Percentiles rank a stretch among this genome's conserved stretches.
phyloP scores from a whole-genome alignment of 2,329 filamentous ascomycete species.

The Ceratocystis cubensis region DNA sequence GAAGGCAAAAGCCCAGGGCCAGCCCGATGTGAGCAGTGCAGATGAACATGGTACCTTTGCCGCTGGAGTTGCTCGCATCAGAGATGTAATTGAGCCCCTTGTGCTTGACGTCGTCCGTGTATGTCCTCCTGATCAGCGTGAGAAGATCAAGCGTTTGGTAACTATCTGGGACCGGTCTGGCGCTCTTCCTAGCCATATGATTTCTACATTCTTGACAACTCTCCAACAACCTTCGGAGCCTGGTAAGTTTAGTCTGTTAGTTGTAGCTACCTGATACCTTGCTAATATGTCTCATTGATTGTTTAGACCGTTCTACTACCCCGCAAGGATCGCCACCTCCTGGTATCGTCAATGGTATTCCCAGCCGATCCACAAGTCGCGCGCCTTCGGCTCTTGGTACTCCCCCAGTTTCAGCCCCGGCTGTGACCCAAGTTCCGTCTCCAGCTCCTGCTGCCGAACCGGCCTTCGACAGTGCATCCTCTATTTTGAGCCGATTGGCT shows the following conservation, averaged over 20 bases:
- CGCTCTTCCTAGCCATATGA: constrained; percentile 72
- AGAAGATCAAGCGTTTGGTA: constrained; percentile 85
- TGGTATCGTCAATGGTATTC: constrained; percentile 33
- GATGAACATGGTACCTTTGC: constrained; percentile 77
- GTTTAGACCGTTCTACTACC: constrained; percentile 54
- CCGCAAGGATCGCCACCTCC: constrained; percentile 51
- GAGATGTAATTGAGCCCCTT: constrained; percentile 80
- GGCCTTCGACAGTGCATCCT: constrained; percentile 37
- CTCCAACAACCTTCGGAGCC: constrained; percentile 47
- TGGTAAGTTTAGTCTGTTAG: constrained; percentile 44
- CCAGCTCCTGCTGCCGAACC: constrained; percentile 26
- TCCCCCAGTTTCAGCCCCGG: constrained; percentile 26
- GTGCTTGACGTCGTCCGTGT: constrained; percentile 91
- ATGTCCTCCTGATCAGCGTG: constrained; percentile 87
- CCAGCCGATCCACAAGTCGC: constrained; percentile 21
- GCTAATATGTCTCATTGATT: constrained; percentile 13
- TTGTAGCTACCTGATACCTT: neutral
- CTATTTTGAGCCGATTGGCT: constrained; percentile 48
- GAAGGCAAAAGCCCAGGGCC: constrained; percentile 74
- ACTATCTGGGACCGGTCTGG: constrained; percentile 96
- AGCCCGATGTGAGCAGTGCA: constrained; percentile 67
- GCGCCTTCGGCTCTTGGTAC: constrained; percentile 28
- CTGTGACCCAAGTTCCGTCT: constrained; percentile 30
- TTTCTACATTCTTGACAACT: constrained; percentile 72
- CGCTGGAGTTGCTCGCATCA: constrained; percentile 91